Percentiles rank a stretch among this genome's conserved stretches.
Conservation (phyloP, 2,329 filamentous ascomycete species). For the Paraconiothyrium sp. region DNA sequence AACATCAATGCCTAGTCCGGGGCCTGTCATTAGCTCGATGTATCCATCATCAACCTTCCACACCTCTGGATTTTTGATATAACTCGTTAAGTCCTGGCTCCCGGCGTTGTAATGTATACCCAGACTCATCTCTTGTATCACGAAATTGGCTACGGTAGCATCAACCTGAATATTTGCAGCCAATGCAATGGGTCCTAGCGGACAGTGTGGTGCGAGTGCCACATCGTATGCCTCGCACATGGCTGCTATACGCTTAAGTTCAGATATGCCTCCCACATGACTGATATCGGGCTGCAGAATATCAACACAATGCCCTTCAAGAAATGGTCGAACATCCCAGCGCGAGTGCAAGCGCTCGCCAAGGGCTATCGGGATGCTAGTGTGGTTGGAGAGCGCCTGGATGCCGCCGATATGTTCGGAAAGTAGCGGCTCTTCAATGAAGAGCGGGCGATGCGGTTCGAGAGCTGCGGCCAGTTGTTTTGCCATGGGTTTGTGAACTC, state of each 20-base stretch:
- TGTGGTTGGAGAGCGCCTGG: slow-evolving; percentile 66
- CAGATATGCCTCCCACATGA: slow-evolving; percentile 77
- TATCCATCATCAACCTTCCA: slow-evolving; percentile 74
- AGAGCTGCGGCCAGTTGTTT: slow-evolving; percentile 75
- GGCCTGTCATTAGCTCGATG: slow-evolving; percentile 67
- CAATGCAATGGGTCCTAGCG: slow-evolving; percentile 75
- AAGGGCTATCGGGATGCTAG: slow-evolving; percentile 72
- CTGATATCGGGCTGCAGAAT: slow-evolving; percentile 78
- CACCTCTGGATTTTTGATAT: slow-evolving; percentile 70
- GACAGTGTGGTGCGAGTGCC: slow-evolving; percentile 77
- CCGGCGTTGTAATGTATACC: slow-evolving; percentile 79
- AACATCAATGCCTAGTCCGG: slow-evolving; percentile 73
- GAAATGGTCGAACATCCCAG: slow-evolving; percentile 78
- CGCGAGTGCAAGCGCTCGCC: slow-evolving; percentile 76
- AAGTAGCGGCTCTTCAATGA: slow-evolving; percentile 78
- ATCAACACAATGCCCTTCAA: slow-evolving; percentile 73
- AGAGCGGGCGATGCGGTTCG: slow-evolving; percentile 75
- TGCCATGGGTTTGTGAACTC: slow-evolving; percentile 82
- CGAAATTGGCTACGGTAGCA: slow-evolving; percentile 67
- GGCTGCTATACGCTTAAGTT: slow-evolving; percentile 72
- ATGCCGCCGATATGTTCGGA: slow-evolving; percentile 75
- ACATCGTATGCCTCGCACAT: slow-evolving; percentile 80
- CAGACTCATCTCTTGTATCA: slow-evolving; percentile 80
- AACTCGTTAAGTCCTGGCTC: slow-evolving; percentile 61
- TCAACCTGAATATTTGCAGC: slow-evolving; percentile 77